A percentile compares a stretch with the other conserved stretches of the same genome.
Evolutionary conservation across 768 basidiomycete genomes (phyloP).

Genomic region (Leccinum variicolor): DNA sequence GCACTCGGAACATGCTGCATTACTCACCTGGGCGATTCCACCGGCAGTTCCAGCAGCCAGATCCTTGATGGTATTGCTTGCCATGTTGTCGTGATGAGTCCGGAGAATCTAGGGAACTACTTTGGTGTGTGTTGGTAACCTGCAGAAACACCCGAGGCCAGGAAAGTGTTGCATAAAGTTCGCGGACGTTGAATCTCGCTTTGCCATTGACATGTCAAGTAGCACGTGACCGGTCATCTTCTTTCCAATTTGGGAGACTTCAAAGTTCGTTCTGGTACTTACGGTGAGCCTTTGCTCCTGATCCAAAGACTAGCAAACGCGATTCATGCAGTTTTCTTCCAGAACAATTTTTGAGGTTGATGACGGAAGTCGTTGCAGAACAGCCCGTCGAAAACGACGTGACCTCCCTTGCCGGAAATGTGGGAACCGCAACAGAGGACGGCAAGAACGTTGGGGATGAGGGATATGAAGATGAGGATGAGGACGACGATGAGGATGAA

Average conservation of each 20-base stretch:
- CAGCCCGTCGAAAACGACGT: conserved; percentile 2
- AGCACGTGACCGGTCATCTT: conserved; percentile 15
- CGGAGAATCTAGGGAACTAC: not conserved
- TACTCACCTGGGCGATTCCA: conserved; percentile 76
- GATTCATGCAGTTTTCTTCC: conserved; percentile 12
- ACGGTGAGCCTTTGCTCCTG: conserved; percentile 9
- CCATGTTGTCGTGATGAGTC: conserved; percentile 22
- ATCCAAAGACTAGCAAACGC: not conserved
- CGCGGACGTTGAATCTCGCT: conserved; percentile 19
- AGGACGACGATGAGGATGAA: conserved; percentile 51
- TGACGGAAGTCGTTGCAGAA: conserved; percentile 13
- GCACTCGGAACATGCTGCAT: not conserved
- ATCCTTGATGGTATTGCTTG: conserved; percentile 73
- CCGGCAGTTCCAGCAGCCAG: conserved; percentile 88
- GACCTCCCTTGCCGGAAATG: not conserved
- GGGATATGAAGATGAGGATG: conserved; percentile 47
- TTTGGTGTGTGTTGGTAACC: not conserved
- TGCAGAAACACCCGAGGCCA: not conserved
- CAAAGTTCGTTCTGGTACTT: not conserved
- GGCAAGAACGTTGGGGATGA: conserved; percentile 42
- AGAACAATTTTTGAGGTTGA: conserved; percentile 5
- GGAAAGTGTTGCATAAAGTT: conserved; percentile 10
- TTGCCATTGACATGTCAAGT: not conserved
- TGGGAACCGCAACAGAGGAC: conserved; percentile 1
- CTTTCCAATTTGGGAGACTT: conserved; percentile 8